These are phyloP conservation scores for Fusarium annulatum DNA, from an alignment of 2,329 filamentous ascomycete genomes.

Conservation along the genomic window DNA sequence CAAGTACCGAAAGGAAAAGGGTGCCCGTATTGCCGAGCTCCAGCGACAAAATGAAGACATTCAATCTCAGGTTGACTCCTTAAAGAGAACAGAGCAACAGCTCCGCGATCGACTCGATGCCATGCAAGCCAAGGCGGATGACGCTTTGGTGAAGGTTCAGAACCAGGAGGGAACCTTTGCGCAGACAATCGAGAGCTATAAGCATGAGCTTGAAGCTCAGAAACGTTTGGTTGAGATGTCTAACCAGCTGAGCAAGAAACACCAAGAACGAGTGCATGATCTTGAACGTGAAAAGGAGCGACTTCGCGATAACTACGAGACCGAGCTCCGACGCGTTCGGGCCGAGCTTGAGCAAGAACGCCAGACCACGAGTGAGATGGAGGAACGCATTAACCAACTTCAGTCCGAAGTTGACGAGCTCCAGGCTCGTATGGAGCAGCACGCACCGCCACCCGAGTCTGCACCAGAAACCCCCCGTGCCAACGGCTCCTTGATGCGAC, in stretches of 20 bases:
- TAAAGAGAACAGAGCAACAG: slow-evolving; percentile 82
- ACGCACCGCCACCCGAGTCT: slow-evolving; percentile 55
- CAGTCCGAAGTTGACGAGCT: slow-evolving; percentile 66
- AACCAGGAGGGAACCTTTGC: slow-evolving; percentile 86
- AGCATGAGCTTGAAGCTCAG: slow-evolving; percentile 84
- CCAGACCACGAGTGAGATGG: slow-evolving; percentile 58
- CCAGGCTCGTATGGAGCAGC: slow-evolving; percentile 60
- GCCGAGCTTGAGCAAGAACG: slow-evolving; percentile 67
- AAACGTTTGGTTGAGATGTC: slow-evolving; percentile 85
- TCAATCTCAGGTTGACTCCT: slow-evolving; percentile 77
- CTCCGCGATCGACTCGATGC: slow-evolving; percentile 85
- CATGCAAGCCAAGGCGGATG: slow-evolving; percentile 86
- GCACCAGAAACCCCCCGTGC: slow-evolving; percentile 69
- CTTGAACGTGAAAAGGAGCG: slow-evolving; percentile 71
- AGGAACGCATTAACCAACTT: slow-evolving; percentile 62
- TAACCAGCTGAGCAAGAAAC: slow-evolving; percentile 78
- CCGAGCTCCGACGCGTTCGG: slow-evolving; percentile 66
- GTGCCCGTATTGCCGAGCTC: slow-evolving; percentile 85
- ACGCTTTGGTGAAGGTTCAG: slow-evolving; percentile 83
- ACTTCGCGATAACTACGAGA: slow-evolving; percentile 73
- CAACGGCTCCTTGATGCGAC: slow-evolving; percentile 66
- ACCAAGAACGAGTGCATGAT: slow-evolving; percentile 76
- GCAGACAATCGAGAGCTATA: slow-evolving; percentile 85
- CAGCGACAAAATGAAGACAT: slow-evolving; percentile 91
- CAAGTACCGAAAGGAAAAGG: slow-evolving; percentile 95